Evolutionary conservation across 768 basidiomycete genomes (phyloP).

Genomic region (Auricularia auricula-judae): DNA sequence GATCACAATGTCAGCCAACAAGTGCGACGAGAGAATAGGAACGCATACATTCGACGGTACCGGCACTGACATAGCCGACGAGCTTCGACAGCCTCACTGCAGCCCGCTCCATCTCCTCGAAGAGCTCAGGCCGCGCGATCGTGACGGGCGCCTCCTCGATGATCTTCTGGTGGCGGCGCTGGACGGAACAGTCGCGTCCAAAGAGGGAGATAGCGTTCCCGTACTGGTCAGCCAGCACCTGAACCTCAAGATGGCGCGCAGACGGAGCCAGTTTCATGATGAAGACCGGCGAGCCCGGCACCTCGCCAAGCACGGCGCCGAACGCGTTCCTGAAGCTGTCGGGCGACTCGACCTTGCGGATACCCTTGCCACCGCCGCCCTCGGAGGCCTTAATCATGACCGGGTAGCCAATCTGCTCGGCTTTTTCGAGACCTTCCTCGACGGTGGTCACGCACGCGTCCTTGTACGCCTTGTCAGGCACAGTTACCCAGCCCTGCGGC

Average conservation of each 20-base stretch:
- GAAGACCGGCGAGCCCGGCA: slow-evolving; percentile 98
- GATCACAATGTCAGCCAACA: not conserved
- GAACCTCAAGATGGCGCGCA: slow-evolving; percentile 95
- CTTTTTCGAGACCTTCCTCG: slow-evolving; percentile 74
- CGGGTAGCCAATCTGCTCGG: slow-evolving; percentile 88
- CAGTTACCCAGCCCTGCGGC: slow-evolving; percentile 81
- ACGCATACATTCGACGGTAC: slow-evolving; percentile 87
- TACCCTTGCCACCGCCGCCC: slow-evolving; percentile 98
- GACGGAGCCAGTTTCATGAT: slow-evolving; percentile 99
- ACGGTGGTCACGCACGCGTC: slow-evolving; percentile 82
- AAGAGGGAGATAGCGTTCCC: slow-evolving; percentile 98
- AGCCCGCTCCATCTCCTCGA: slow-evolving; percentile 97
- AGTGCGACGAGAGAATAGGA: slow-evolving; percentile 5
- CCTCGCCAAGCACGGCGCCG: slow-evolving; percentile 88
- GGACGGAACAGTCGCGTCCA: slow-evolving; percentile 98
- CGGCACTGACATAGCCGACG: slow-evolving; percentile 97
- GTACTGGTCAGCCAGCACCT: slow-evolving; percentile 97
- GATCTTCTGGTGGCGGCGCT: slow-evolving; percentile 98
- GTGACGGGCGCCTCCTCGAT: slow-evolving; percentile 99
- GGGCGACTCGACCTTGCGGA: slow-evolving; percentile 80
- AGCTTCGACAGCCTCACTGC: slow-evolving; percentile 99
- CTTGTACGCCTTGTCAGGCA: slow-evolving; percentile 82
- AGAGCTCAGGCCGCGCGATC: slow-evolving; percentile 83
- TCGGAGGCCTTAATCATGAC: slow-evolving; percentile 99
- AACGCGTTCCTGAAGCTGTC: slow-evolving; percentile 91